Evolutionary conservation across 805 yeast species (phyloP).

Genomic region (Monosporozyma yasuniensis): DNA sequence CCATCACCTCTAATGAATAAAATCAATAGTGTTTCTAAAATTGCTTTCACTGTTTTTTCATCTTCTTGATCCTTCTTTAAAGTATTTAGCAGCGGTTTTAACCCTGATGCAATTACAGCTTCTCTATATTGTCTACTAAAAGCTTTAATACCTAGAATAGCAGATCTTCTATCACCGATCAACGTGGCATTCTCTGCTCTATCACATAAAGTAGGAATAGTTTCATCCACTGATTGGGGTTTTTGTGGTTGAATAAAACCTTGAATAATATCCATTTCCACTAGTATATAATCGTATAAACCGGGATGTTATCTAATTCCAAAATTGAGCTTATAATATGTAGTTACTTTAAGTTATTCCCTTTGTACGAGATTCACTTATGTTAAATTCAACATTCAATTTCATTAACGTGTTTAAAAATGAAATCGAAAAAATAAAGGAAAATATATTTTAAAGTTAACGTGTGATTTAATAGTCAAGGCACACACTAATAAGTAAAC

Average conservation of each 20-base stretch:
- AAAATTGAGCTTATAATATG: neutral
- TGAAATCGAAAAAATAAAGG: neutral
- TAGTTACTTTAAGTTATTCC: neutral
- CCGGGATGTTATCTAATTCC: neutral
- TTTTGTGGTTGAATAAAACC: conserved; percentile 35
- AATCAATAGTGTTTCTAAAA: conserved; percentile 76
- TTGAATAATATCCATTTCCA: conserved; percentile 33
- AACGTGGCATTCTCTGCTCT: conserved; percentile 73
- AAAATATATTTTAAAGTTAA: neutral
- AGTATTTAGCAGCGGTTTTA: conserved; percentile 61
- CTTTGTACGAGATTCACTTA: neutral
- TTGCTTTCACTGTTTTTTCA: conserved; percentile 62
- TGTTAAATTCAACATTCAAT: neutral
- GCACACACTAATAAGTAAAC: neutral
- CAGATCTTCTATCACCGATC: conserved; percentile 81
- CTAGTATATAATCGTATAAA: neutral
- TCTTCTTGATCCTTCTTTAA: conserved; percentile 61
- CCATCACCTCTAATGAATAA: conserved; percentile 65
- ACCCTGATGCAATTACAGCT: conserved; percentile 78
- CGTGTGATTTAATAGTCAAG: neutral
- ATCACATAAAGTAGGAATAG: conserved; percentile 83
- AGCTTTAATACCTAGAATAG: conserved; percentile 80
- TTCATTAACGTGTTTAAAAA: neutral
- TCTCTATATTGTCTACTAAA: conserved; percentile 86
- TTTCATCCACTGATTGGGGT: conserved; percentile 60